Conservation (phyloP, 75 land plant species). For the Pseudotsuga menziesii region DNA sequence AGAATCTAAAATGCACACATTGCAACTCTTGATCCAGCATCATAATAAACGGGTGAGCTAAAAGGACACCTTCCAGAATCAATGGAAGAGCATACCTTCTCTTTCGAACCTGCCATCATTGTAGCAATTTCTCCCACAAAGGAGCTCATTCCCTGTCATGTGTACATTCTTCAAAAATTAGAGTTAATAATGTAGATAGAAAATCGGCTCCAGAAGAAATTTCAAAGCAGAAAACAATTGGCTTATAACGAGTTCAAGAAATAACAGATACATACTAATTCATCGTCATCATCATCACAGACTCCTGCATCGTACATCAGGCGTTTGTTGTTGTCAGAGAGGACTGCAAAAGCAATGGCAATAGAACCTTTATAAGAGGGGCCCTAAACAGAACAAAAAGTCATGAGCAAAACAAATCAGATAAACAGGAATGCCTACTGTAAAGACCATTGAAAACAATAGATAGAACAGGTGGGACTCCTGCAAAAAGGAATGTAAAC, state of each 20-base stretch:
- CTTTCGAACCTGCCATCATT: conserved; percentile 38
- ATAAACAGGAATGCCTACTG: not conserved
- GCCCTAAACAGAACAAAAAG: not conserved
- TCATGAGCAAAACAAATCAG: not conserved
- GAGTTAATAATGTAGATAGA: not conserved
- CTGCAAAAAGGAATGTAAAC: too few species aligned
- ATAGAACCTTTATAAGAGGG: not conserved
- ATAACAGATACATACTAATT: conserved; percentile 3
- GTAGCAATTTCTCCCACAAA: conserved; percentile 55
- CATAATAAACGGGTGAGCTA: not conserved
- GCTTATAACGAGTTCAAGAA: not conserved
- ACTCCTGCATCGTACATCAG: conserved; percentile 60
- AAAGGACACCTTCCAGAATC: not conserved
- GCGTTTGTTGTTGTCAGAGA: conserved; percentile 57
- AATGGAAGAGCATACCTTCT: conserved; percentile 6
- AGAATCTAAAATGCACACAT: not conserved
- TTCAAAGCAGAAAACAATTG: not conserved
- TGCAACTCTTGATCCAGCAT: not conserved
- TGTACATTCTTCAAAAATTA: conserved; percentile 2
- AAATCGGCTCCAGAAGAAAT: too few species aligned
- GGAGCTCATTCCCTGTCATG: conserved; percentile 59
- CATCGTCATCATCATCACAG: conserved; percentile 35
- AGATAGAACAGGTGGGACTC: not conserved
- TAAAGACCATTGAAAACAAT: not conserved
- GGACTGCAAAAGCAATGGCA: conserved; percentile 26